These are phyloP conservation scores for Lachnellula arida DNA, from an alignment of 2,329 filamentous ascomycete genomes.

Conservation along the genomic window DNA sequence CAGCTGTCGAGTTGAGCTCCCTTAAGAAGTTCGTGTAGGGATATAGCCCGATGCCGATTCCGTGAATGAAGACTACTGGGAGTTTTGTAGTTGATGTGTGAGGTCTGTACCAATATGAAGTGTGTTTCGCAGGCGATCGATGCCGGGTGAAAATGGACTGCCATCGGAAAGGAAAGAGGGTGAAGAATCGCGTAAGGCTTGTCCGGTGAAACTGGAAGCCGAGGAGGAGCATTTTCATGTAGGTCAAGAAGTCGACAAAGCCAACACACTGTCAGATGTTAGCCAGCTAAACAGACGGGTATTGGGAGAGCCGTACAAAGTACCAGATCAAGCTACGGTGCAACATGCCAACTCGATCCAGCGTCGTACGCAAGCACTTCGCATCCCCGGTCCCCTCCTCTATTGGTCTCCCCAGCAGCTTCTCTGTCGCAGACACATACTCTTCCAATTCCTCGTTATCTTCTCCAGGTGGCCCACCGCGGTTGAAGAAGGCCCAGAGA, in stretches of 20 bases:
- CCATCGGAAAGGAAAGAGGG: conserved; percentile 51
- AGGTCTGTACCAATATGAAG: conserved; percentile 57
- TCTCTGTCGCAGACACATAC: conserved; percentile 49
- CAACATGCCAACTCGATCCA: conserved; percentile 53
- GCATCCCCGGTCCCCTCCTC: conserved; percentile 48
- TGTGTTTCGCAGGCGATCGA: conserved; percentile 41
- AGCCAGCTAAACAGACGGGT: conserved; percentile 2
- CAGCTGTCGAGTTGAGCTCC: conserved; percentile 41
- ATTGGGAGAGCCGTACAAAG: conserved; percentile 35
- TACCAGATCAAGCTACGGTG: conserved; percentile 56
- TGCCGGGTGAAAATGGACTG: conserved; percentile 42
- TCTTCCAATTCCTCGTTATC: conserved; percentile 51
- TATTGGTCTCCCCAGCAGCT: conserved; percentile 45
- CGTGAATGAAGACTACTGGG: conserved; percentile 59
- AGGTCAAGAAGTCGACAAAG: conserved; percentile 34
- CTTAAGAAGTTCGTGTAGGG: conserved; percentile 51
- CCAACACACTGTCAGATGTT: conserved; percentile 25
- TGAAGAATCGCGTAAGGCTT: conserved; percentile 37
- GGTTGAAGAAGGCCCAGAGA: conserved; percentile 55
- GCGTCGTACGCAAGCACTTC: conserved; percentile 49
- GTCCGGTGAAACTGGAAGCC: conserved; percentile 46
- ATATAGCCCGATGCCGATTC: conserved; percentile 56
- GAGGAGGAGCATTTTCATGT: conserved; percentile 35
- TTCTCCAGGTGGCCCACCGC: conserved; percentile 37
- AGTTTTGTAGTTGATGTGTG: conserved; percentile 53